These are phyloP conservation scores for Ascochyta fabae DNA, from an alignment of 2,329 filamentous ascomycete species.

Conservation along the genomic window DNA sequence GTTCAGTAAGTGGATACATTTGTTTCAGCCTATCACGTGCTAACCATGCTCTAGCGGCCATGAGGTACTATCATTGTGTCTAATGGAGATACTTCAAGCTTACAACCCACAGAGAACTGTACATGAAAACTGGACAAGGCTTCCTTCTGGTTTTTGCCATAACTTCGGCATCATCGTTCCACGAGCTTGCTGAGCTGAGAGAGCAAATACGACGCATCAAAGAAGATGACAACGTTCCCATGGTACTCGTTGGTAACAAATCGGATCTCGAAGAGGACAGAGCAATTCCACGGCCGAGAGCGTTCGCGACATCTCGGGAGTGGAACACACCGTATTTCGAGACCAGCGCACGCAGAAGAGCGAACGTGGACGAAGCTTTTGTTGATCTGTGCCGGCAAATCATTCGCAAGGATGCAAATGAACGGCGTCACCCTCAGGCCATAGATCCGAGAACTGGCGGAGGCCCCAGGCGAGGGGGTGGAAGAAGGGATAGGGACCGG, in stretches of 20 bases:
- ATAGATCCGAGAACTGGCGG: slow-evolving; percentile 15
- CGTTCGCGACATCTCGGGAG: slow-evolving; percentile 82
- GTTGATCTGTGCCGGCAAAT: slow-evolving; percentile 84
- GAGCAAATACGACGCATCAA: slow-evolving; percentile 93
- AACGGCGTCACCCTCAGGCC: slow-evolving; percentile 29
- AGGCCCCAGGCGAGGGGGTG: slow-evolving; percentile 12
- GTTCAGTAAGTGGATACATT: slow-evolving; percentile 70
- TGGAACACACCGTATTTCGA: slow-evolving; percentile 94
- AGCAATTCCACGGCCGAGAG: slow-evolving; percentile 76
- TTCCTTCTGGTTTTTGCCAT: slow-evolving; percentile 94
- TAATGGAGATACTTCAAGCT: slow-evolving; percentile 17
- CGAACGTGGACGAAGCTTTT: slow-evolving; percentile 92
- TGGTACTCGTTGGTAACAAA: slow-evolving; percentile 93
- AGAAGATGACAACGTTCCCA: slow-evolving; percentile 81
- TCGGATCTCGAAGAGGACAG: slow-evolving; percentile 87
- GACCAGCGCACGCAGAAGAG: slow-evolving; percentile 79
- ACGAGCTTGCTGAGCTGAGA: slow-evolving; percentile 79
- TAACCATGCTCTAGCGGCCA: slow-evolving; percentile 38
- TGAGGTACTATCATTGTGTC: slow-evolving; percentile 39
- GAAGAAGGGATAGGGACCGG: slow-evolving; percentile 13
- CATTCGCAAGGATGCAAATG: slow-evolving; percentile 71
- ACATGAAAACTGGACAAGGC: slow-evolving; percentile 93
- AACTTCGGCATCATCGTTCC: slow-evolving; percentile 81
- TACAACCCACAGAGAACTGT: slow-evolving; percentile 38
- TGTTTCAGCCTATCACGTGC: slow-evolving; percentile 1